A percentile compares a stretch with the other conserved stretches of the same genome.
Evolutionary conservation across 148 eudicot genomes (phyloP).

Genomic region (Simmondsia chinensis): DNA sequence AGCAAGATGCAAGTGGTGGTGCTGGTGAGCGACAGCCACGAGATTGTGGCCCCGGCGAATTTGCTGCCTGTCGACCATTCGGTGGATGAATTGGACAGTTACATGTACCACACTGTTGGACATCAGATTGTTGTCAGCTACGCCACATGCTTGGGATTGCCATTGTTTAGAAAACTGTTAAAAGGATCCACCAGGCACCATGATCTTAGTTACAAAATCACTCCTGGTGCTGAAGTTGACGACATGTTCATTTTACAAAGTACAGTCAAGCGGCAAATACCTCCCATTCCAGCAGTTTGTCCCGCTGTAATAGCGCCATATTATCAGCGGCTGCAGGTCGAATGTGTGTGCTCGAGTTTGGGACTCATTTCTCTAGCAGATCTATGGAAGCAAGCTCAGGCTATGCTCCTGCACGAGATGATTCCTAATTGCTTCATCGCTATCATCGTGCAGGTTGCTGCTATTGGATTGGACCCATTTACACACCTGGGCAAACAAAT

Average conservation of each 20-base stretch:
- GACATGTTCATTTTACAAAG: constrained; percentile 70
- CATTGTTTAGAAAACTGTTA: constrained; percentile 75
- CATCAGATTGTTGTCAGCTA: constrained; percentile 89
- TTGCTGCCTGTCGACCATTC: constrained; percentile 84
- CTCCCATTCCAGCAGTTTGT: constrained; percentile 68
- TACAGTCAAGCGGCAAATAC: constrained; percentile 75
- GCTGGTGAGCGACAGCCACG: constrained; percentile 88
- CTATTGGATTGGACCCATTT: constrained; percentile 81
- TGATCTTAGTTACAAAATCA: constrained; percentile 64
- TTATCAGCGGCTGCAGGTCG: constrained; percentile 90
- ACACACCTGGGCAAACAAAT: constrained; percentile 91
- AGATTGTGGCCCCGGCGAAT: constrained; percentile 97
- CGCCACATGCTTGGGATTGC: constrained; percentile 94
- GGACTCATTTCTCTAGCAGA: constrained; percentile 92
- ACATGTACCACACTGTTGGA: constrained; percentile 99
- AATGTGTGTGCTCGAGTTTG: constrained; percentile 88
- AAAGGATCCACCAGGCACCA: constrained; percentile 96
- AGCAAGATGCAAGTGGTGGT: constrained; percentile 90
- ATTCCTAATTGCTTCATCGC: constrained; percentile 60
- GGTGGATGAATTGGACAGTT: constrained; percentile 92
- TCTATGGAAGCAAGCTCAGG: constrained; percentile 92
- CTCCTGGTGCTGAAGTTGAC: constrained; percentile 98
- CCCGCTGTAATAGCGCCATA: constrained; percentile 99
- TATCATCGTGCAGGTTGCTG: constrained; percentile 91
- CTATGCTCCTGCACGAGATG: constrained; percentile 78